Evolutionary conservation across 2,329 filamentous ascomycete genomes (phyloP), one percentile per base, ranked within the genome.

Genomic region (Phialocephala sp.): DNA sequence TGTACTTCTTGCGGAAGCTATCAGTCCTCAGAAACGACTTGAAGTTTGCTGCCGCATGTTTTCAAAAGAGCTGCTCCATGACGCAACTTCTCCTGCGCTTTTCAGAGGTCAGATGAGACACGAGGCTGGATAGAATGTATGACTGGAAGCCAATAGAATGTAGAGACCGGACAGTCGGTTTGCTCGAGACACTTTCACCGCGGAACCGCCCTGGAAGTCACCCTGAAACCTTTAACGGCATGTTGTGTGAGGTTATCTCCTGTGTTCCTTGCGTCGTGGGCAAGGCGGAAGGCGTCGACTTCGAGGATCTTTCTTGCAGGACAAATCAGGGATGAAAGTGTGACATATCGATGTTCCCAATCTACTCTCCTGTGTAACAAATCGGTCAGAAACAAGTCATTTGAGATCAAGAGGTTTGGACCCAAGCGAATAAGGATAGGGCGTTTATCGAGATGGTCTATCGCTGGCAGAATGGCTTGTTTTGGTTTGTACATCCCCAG

Each of bases 231-330:
- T 64, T 55, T 60, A 69, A 68, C 66, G 66, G 64, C 50, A 66
- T 69, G 66, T 35, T 65, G 65, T 71, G 63, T 62, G 45, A 68
- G 60, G 62, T 45, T 62, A 24, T 60, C 43, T 62, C 59, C 39
- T 39, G 52, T 60, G 66, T 70, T 68, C 72, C 72, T 73, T 72
- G 69, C 69, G 65, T 70, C 61, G 63, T 67, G 66, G 66, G 69
- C 62, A 45, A 68, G 57, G 60, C 62, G 63, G 62, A 66, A 65
- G 67, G 64, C 66, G 68, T 68, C 60, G 41, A 63, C 27, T 54
- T 69, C 60, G 59, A 67, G 66, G 61, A 39, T 64, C 18, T 32
- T 57, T 59, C 47, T 67, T 57, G 45, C 37, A 59, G 54, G 37
- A 41, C 43, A 4, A 60, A 69, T 63, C 67, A 70, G 68, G 66